These are phyloP conservation scores for Bathelium albidoporum DNA, from an alignment of 495 filamentous ascomycete genomes.

Conservation along the genomic window DNA sequence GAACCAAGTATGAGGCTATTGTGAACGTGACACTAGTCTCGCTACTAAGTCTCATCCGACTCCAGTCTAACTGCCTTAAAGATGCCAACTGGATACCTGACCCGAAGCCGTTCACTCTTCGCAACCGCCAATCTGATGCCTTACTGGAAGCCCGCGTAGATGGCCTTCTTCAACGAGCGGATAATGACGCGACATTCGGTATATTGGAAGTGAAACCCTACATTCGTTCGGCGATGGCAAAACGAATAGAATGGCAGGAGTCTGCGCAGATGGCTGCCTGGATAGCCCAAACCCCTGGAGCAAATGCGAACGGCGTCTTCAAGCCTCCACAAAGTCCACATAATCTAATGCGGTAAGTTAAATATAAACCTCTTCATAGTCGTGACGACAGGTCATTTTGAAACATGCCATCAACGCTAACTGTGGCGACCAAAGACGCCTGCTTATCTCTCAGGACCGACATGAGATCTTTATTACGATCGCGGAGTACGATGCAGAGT, in stretches of 20 bases:
- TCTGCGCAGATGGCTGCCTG: background rate
- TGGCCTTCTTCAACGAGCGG: background rate
- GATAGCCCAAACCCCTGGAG: background rate
- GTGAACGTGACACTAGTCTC: background rate
- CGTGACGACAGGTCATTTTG: background rate
- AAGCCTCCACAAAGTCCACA: background rate
- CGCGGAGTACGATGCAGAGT: background rate
- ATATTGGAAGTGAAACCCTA: background rate
- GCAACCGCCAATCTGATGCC: background rate
- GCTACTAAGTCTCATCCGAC: background rate
- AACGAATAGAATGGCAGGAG: slow-evolving; percentile 1
- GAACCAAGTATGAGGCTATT: background rate
- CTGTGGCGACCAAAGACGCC: background rate
- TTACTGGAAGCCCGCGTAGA: background rate
- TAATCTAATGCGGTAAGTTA: background rate
- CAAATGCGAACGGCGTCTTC: background rate
- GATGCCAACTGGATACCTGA: background rate
- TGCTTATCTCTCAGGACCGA: background rate
- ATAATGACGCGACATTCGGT: background rate
- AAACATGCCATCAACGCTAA: background rate
- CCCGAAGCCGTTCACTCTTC: background rate
- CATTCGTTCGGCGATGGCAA: background rate
- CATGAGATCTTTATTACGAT: background rate
- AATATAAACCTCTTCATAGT: background rate
- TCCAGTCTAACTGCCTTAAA: background rate